Evolutionary conservation across 78 protist genomes (phyloP).

Genomic region (Chrysochromulina parva): DNA sequence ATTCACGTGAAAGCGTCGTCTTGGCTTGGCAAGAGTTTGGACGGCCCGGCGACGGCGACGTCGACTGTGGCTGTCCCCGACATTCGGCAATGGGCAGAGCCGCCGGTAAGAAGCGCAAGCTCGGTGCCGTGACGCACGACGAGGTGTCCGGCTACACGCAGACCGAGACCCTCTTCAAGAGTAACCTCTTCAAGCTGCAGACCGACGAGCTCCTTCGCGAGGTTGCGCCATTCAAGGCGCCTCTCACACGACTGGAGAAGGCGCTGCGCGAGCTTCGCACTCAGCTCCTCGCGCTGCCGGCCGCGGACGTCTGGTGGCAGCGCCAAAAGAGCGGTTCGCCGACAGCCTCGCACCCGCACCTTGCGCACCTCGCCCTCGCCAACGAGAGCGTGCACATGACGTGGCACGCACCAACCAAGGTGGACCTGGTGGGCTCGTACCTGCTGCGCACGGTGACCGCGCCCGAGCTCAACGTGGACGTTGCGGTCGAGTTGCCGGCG

Average conservation of each 20-base stretch:
- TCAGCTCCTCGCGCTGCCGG: not conserved
- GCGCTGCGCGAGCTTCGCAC: not conserved
- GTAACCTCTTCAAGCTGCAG: constrained; percentile 15
- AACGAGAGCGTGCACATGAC: not conserved
- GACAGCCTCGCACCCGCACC: not conserved
- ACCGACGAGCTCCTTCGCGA: constrained; percentile 7
- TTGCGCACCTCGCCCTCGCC: not conserved
- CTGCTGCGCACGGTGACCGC: constrained; percentile 18
- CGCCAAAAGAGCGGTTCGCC: not conserved
- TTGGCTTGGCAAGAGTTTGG: too few relatives aligned
- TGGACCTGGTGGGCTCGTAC: constrained; percentile 32
- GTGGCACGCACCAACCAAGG: not conserved
- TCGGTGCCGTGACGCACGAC: not conserved
- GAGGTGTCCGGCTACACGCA: not conserved
- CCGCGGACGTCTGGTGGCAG: not conserved
- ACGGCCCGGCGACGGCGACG: too few relatives aligned
- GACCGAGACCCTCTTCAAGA: constrained; percentile 36
- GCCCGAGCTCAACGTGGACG: constrained; percentile 26
- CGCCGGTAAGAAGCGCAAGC: too few relatives aligned
- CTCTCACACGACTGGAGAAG: not conserved
- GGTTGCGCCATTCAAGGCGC: not conserved
- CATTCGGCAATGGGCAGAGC: too few relatives aligned
- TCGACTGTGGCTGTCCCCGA: too few relatives aligned
- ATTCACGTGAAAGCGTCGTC: too few relatives aligned
- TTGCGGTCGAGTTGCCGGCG: constrained; percentile 14